Evolutionary conservation across 202 grass and related monocot species (phyloP).

Genomic region (Zizania palustris): DNA sequence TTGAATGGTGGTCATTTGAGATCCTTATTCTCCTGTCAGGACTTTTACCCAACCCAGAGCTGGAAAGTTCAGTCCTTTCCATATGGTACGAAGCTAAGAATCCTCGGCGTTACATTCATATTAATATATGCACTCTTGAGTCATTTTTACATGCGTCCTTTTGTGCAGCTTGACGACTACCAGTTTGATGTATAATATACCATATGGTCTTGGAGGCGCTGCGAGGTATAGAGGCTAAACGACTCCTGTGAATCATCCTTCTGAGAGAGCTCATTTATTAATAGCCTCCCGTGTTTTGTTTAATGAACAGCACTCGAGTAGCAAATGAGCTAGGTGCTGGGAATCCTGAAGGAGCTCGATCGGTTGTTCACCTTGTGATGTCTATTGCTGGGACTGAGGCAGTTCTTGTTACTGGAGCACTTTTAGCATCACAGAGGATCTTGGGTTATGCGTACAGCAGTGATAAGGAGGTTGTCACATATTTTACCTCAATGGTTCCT

Average conservation of each 20-base stretch:
- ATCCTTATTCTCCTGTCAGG: conserved; percentile 82
- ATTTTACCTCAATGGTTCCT: conserved; percentile 76
- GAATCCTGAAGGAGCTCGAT: conserved; percentile 78
- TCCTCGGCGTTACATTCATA: background rate
- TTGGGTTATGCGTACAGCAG: conserved; percentile 86
- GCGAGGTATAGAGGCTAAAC: conserved; percentile 65
- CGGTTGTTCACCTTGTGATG: conserved; percentile 64
- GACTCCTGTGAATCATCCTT: conserved; percentile 6
- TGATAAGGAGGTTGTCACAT: conserved; percentile 64
- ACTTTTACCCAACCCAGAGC: conserved; percentile 70
- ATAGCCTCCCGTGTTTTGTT: background rate
- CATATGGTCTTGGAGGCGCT: conserved; percentile 78
- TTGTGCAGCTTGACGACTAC: conserved; percentile 71
- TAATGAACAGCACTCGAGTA: conserved; percentile 71
- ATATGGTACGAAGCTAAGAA: conserved; percentile 66
- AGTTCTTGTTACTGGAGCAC: conserved; percentile 49
- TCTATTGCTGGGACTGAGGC: conserved; percentile 62
- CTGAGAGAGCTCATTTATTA: conserved; percentile 1
- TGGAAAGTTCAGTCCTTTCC: conserved; percentile 90
- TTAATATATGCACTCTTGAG: background rate
- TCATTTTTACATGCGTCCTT: background rate
- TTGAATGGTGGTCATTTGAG: conserved; percentile 98
- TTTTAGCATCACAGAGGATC: conserved; percentile 57
- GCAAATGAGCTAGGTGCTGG: conserved; percentile 88
- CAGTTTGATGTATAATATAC: conserved; percentile 68